Conservation (phyloP, 805 yeast species). For the Zygotorulaspora sp. region DNA sequence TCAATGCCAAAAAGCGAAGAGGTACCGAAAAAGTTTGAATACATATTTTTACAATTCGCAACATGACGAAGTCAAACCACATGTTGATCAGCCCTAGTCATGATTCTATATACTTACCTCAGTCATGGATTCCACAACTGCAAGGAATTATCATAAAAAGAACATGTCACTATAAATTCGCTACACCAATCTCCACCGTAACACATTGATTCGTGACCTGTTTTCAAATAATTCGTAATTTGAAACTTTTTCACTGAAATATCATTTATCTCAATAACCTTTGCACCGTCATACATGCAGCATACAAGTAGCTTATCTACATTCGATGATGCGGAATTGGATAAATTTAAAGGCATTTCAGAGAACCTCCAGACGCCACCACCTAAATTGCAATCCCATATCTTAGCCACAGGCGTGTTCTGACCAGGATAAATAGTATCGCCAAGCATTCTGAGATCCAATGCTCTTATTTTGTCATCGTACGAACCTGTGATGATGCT, state of each 20-base stretch:
- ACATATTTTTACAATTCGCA: neutral
- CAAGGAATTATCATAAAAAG: conserved; percentile 82
- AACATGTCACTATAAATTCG: conserved; percentile 69
- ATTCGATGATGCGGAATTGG: conserved; percentile 2
- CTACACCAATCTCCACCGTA: conserved; percentile 89
- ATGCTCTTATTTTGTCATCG: conserved; percentile 68
- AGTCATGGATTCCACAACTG: conserved; percentile 71
- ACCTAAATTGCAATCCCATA: conserved; percentile 50
- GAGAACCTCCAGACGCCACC: conserved; percentile 96
- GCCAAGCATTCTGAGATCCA: conserved; percentile 62
- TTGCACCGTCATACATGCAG: conserved; percentile 95
- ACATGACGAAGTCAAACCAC: no score
- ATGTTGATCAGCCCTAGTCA: no score
- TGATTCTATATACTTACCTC: no score
- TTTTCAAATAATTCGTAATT: conserved; percentile 40
- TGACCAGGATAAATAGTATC: conserved; percentile 42
- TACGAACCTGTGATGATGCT: conserved; percentile 74
- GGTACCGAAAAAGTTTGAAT: conserved; percentile 1
- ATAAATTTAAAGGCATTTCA: conserved; percentile 46
- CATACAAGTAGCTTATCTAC: conserved; percentile 62
- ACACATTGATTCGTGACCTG: conserved; percentile 85
- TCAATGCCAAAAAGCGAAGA: conserved; percentile 3
- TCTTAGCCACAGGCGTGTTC: conserved; percentile 45
- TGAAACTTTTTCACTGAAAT: conserved; percentile 32
- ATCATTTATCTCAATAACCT: conserved; percentile 46